These are phyloP conservation scores for Heterobasidion irregulare DNA, from an alignment of 1,284 basidiomycete genomes.

Conservation along the genomic window DNA sequence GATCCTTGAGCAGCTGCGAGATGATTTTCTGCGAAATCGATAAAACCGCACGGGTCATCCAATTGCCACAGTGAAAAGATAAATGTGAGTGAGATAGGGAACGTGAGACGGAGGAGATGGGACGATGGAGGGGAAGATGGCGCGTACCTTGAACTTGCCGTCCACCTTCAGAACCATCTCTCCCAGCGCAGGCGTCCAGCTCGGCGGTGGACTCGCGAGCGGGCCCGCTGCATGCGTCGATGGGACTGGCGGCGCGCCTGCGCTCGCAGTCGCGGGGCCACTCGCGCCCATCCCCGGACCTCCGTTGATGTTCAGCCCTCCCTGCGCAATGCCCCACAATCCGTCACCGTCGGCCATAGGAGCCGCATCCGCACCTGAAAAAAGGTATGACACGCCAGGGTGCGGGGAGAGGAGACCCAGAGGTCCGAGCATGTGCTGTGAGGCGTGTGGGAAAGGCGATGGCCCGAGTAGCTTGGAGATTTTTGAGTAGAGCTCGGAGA, in stretches of 20 bases:
- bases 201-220: conserved; percentile 36
- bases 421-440: conserved; percentile 63
- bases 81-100: neutral
- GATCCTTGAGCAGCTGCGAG: conserved; percentile 65
- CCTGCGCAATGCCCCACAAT: conserved; percentile 67
- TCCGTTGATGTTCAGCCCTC: conserved; percentile 11
- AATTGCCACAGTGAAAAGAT: neutral
- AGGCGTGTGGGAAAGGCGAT: conserved; percentile 56
- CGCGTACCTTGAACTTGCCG: conserved; percentile 67
- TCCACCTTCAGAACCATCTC: conserved; percentile 78
- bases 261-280: neutral
- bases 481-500: conserved; percentile 82
- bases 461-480: conserved; percentile 73
- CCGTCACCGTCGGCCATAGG: conserved; percentile 39
- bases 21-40: conserved; percentile 61
- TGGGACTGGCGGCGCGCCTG: neutral
- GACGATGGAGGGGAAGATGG: neutral
- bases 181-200: conserved; percentile 52
- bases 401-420: conserved; percentile 45
- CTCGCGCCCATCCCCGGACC: conserved; percentile 16
- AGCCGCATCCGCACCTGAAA: conserved; percentile 31
- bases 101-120: neutral
- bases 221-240: neutral
- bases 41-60: neutral
- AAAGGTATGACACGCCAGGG: conserved; percentile 75